Conservation (phyloP, 2,329 filamentous ascomycete genomes). For the Knoxdaviesia proteae region DNA sequence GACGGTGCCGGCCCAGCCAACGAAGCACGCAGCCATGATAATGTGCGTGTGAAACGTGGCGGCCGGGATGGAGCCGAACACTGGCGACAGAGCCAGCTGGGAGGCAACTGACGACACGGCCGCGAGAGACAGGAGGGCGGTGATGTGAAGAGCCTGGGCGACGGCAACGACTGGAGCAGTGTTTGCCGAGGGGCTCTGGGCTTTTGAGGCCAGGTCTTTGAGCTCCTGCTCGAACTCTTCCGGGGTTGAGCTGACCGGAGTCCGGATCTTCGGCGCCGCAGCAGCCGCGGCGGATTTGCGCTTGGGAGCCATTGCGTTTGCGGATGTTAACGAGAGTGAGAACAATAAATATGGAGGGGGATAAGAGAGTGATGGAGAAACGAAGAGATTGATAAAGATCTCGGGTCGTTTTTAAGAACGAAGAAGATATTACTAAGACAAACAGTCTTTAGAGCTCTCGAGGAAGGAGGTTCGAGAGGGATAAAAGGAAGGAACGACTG, state of each 20-base stretch:
- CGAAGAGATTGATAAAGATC: neutral
- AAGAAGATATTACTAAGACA: too few species aligned
- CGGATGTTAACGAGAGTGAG: neutral
- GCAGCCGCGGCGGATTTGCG: conserved; percentile 1
- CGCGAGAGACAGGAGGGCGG: conserved; percentile 22
- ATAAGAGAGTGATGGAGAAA: neutral
- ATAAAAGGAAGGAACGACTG: too few species aligned
- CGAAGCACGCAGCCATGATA: conserved; percentile 43
- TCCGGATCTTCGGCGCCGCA: conserved; percentile 14
- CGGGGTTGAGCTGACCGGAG: conserved; percentile 10
- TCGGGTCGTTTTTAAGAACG: neutral
- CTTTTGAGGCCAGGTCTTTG: conserved; percentile 25
- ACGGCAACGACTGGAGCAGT: conserved; percentile 15
- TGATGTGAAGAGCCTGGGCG: conserved; percentile 15
- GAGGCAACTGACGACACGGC: conserved; percentile 51
- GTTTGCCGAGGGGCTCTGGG: conserved; percentile 13
- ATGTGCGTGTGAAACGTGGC: conserved; percentile 49
- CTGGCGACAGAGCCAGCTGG: conserved; percentile 58
- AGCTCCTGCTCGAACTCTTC: conserved; percentile 33
- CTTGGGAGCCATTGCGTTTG: conserved; percentile 3
- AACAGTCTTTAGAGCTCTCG: neutral
- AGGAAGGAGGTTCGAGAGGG: neutral
- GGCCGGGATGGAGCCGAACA: conserved; percentile 71
- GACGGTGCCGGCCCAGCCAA: conserved; percentile 51
- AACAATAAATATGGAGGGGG: neutral